phyloP scores from a whole-genome alignment of 768 basidiomycete genomes.

The Hygrophorus pudorinus region DNA sequence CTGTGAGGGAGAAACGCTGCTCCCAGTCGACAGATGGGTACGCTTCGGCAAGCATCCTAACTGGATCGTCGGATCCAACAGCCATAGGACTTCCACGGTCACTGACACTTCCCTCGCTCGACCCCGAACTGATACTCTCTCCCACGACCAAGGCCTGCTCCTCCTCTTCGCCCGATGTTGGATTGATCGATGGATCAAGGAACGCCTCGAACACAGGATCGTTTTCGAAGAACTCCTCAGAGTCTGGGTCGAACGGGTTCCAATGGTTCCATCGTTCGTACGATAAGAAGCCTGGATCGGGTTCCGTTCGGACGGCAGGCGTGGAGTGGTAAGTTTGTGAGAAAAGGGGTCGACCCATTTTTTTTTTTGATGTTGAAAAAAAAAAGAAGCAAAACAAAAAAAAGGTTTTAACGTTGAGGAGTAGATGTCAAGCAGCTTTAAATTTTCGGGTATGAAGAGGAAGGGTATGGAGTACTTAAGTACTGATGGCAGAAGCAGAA shows the following conservation, averaged over 20 bases:
- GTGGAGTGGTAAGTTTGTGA: not conserved
- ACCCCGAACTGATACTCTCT: slow-evolving; percentile 24
- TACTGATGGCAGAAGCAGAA: too few relatives aligned
- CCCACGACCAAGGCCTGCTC: slow-evolving; percentile 19
- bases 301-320: slow-evolving; percentile 30
- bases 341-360: slow-evolving; percentile 8
- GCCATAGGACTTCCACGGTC: slow-evolving; percentile 42
- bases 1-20: not conserved
- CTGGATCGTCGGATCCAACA: slow-evolving; percentile 31
- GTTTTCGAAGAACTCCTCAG: slow-evolving; percentile 61
- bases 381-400: too few relatives aligned
- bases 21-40: slow-evolving; percentile 19
- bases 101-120: slow-evolving; percentile 34
- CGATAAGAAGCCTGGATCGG: slow-evolving; percentile 22
- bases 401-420: too few relatives aligned
- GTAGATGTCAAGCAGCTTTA: too few relatives aligned
- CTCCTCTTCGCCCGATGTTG: slow-evolving; percentile 18
- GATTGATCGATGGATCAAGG: slow-evolving; percentile 28
- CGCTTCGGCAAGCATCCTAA: slow-evolving; percentile 27
- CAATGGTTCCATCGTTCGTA: slow-evolving; percentile 55
- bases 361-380: not conserved
- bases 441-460: too few relatives aligned
- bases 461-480: too few relatives aligned
- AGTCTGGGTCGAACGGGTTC: slow-evolving; percentile 71
- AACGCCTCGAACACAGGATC: slow-evolving; percentile 61